Percentiles rank a stretch among this genome's conserved stretches.
Conservation (phyloP, 1,284 basidiomycete genomes). For the Fomitopsis betulina region DNA sequence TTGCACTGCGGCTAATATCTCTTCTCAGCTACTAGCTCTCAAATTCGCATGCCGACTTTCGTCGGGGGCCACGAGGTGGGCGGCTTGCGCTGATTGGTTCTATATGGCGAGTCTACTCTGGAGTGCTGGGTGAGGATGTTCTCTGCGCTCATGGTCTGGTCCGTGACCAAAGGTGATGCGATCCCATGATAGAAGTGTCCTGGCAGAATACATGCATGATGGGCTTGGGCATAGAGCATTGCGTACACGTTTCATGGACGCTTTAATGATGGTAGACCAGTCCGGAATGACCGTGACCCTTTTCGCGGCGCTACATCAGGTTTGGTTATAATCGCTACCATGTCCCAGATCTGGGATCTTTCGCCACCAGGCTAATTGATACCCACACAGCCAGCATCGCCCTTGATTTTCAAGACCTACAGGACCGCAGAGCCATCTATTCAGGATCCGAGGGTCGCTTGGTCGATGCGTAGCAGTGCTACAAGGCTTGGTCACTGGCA, state of each 20-base stretch:
- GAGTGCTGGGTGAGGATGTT: neutral
- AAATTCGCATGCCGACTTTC: neutral
- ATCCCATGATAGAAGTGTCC: conserved; percentile 11
- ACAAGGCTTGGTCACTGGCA: neutral
- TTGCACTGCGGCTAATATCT: neutral
- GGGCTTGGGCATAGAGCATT: conserved; percentile 2
- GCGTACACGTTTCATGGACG: conserved; percentile 6
- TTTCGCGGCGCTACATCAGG: neutral
- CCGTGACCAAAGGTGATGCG: neutral
- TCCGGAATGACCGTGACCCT: neutral
- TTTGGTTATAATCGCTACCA: neutral
- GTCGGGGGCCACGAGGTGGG: neutral
- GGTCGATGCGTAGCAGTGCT: neutral
- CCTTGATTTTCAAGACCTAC: neutral
- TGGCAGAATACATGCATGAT: neutral
- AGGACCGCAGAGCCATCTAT: neutral
- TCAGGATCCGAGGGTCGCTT: neutral
- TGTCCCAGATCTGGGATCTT: neutral
- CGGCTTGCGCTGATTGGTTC: neutral
- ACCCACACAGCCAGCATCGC: neutral
- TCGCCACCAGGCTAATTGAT: neutral
- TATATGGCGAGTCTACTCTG: neutral
- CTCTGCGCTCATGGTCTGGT: neutral
- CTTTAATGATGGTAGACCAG: neutral
- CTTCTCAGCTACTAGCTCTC: neutral